phyloP scores from a whole-genome alignment of 805 yeast genomes.

The Pichia occidentalis region DNA sequence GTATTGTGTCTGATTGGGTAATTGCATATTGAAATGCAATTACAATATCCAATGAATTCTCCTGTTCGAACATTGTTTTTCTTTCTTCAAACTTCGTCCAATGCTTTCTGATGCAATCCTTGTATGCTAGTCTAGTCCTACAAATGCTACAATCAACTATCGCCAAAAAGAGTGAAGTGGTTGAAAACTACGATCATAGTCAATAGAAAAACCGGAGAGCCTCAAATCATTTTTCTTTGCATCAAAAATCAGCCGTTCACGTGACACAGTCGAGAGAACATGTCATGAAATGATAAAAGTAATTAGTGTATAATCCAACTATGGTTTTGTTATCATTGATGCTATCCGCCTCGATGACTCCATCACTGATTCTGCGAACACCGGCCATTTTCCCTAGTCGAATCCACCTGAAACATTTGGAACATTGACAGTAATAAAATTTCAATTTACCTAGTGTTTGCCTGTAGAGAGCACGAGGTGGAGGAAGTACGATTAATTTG shows the following conservation, averaged over 20 bases:
- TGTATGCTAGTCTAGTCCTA: no score
- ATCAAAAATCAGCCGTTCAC: no score
- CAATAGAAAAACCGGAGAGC: no score
- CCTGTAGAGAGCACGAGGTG: constrained; percentile 17
- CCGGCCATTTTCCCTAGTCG: constrained; percentile 17
- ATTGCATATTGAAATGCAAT: background rate
- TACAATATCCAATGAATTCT: background rate
- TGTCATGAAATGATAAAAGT: constrained; percentile 19
- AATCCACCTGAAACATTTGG: constrained; percentile 21
- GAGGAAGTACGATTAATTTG: constrained; percentile 14
- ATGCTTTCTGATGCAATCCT: no score
- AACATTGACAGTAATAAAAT: constrained; percentile 21
- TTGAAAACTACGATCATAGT: no score
- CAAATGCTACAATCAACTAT: no score
- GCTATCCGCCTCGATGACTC: background rate
- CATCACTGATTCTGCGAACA: background rate
- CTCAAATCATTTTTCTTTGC: no score
- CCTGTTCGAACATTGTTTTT: background rate
- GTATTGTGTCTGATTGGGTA: background rate
- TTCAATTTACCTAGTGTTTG: constrained; percentile 15
- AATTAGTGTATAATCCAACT: constrained; percentile 21
- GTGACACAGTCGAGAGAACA: constrained; percentile 12
- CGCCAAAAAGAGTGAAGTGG: no score
- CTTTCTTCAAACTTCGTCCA: no score
- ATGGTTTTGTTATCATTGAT: constrained; percentile 1